Conservation (phyloP, 1,139 yeast species). For the Candida sanyaensis region DNA sequence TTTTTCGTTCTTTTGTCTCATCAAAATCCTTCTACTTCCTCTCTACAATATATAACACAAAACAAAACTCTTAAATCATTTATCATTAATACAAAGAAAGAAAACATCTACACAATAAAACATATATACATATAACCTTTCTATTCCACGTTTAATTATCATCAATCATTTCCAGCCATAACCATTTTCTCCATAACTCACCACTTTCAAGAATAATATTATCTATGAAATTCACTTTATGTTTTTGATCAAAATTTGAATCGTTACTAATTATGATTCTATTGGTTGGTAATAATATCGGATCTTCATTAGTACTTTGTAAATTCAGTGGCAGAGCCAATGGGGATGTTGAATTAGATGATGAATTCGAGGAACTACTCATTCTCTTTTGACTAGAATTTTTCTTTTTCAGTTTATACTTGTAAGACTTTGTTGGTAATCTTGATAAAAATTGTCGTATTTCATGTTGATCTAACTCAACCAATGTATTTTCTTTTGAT, state of each 20-base stretch:
- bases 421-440: slow-evolving; percentile 46
- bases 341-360: slow-evolving; percentile 14
- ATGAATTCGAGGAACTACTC: slow-evolving; percentile 5
- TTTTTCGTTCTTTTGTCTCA: not conserved
- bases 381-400: not conserved
- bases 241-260: slow-evolving; percentile 24
- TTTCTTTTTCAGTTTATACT: slow-evolving; percentile 23
- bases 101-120: not conserved
- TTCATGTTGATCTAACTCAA: slow-evolving; percentile 89
- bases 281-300: slow-evolving; percentile 8
- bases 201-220: slow-evolving; percentile 78
- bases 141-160: slow-evolving; percentile 23
- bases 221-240: slow-evolving; percentile 60
- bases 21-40: not conserved
- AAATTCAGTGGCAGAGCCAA: slow-evolving; percentile 6
- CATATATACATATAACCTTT: not conserved
- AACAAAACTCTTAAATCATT: not conserved
- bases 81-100: not conserved
- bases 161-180: slow-evolving; percentile 70
- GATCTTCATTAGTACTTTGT: slow-evolving; percentile 11
- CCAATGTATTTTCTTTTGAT: slow-evolving; percentile 72
- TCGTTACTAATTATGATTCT: slow-evolving; percentile 36
- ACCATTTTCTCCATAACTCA: slow-evolving; percentile 86
- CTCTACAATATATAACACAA: not conserved
- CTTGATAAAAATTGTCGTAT: slow-evolving; percentile 76